A percentile compares a stretch with the other conserved stretches of the same genome.
Evolutionary conservation across 768 basidiomycete genomes (phyloP).

Genomic region (Collybia nuda): DNA sequence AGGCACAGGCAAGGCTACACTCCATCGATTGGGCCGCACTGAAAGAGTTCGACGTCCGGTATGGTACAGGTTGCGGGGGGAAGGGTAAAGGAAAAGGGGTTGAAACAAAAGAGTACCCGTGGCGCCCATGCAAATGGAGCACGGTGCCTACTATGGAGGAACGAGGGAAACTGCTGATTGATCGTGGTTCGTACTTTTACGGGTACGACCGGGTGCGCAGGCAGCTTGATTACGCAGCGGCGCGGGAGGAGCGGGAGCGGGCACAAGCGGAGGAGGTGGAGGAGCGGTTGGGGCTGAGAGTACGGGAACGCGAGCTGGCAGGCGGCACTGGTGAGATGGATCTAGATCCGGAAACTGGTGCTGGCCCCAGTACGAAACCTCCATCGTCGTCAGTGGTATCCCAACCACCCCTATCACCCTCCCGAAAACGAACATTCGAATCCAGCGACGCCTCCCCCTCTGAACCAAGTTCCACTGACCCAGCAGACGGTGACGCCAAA

Average conservation of each 20-base stretch:
- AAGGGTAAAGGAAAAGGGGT: slow-evolving; percentile 3
- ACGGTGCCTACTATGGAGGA: slow-evolving; percentile 10
- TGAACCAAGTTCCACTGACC: not conserved
- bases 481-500: slow-evolving; percentile 9
- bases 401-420: not conserved
- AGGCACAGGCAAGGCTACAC: slow-evolving; percentile 27
- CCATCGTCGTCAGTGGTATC: too few relatives aligned
- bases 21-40: slow-evolving; percentile 35
- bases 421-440: slow-evolving; percentile 14
- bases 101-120: slow-evolving; percentile 9
- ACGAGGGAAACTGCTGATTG: slow-evolving; percentile 8
- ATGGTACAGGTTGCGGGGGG: not conserved
- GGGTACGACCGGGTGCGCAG: slow-evolving; percentile 10
- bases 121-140: slow-evolving; percentile 13
- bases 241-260: slow-evolving; percentile 9
- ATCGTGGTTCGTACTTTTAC: slow-evolving; percentile 4
- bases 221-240: slow-evolving; percentile 10
- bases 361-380: not conserved
- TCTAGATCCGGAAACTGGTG: not conserved
- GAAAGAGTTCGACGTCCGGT: slow-evolving; percentile 20
- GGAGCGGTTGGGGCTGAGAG: slow-evolving; percentile 9
- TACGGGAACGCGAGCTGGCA: slow-evolving; percentile 12
- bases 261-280: slow-evolving; percentile 8
- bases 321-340: slow-evolving; percentile 8
- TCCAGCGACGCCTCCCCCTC: not conserved